Conservation (phyloP, 73 alveolate genomes). For the Urostyla sp. region DNA sequence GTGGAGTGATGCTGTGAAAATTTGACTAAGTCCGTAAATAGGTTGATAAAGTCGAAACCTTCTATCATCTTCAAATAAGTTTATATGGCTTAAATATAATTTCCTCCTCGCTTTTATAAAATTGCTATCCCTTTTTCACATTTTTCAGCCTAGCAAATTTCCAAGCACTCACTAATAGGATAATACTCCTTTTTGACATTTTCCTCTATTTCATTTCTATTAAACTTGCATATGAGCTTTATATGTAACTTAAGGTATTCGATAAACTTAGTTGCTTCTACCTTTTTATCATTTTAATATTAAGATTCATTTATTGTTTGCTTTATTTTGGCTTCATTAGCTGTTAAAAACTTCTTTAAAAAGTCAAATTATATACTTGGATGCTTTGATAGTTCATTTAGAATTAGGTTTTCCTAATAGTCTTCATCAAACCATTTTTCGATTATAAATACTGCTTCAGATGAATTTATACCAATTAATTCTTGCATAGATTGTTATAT, state of each 20-base stretch:
- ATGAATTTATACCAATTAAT: constrained; percentile 38
- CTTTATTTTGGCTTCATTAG: constrained; percentile 51
- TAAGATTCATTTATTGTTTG: constrained; percentile 13
- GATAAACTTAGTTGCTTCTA: constrained; percentile 42
- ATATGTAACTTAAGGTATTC: constrained; percentile 15
- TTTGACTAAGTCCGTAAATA: not conserved
- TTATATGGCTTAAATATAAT: constrained; percentile 32
- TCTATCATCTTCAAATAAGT: constrained; percentile 8
- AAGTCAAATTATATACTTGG: constrained; percentile 48
- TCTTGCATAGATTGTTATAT: constrained; percentile 39
- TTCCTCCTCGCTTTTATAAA: constrained; percentile 29
- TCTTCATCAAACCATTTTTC: constrained; percentile 67
- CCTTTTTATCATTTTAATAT: not conserved
- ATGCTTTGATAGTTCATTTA: constrained; percentile 41
- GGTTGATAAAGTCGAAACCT: constrained; percentile 3
- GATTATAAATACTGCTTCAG: constrained; percentile 35
- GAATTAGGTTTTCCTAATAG: constrained; percentile 49
- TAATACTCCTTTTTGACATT: constrained; percentile 30
- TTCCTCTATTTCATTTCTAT: constrained; percentile 23
- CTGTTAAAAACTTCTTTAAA: constrained; percentile 17
- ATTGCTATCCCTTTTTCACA: constrained; percentile 20
- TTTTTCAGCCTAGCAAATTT: constrained; percentile 24
- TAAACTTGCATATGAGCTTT: constrained; percentile 26
- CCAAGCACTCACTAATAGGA: constrained; percentile 30
- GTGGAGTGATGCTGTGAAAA: not conserved